phyloP scores from a whole-genome alignment of 2,329 filamentous ascomycete genomes.

The Hortaea sp. region DNA sequence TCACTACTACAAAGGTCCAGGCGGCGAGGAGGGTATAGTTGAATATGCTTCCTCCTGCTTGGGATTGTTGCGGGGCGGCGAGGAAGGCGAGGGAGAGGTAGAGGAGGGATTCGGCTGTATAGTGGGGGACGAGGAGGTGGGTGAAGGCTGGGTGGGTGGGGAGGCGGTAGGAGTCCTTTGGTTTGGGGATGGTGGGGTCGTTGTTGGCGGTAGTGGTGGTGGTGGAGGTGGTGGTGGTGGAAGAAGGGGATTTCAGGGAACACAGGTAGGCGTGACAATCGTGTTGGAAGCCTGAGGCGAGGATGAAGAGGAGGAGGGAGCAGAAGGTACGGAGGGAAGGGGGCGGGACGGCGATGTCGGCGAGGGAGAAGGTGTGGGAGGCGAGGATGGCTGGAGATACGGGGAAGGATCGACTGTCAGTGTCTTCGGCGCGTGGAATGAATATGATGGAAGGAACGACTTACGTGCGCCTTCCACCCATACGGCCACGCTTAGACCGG shows the following conservation, averaged over 20 bases:
- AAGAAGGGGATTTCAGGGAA: slow-evolving; percentile 21
- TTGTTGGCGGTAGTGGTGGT: neutral
- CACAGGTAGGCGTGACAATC: slow-evolving; percentile 41
- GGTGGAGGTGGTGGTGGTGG: slow-evolving; percentile 1
- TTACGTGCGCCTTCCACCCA: slow-evolving; percentile 76
- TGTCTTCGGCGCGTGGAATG: slow-evolving; percentile 6
- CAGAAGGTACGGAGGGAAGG: slow-evolving; percentile 44
- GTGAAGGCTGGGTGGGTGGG: slow-evolving; percentile 64
- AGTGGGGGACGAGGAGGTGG: slow-evolving; percentile 74
- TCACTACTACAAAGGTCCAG: slow-evolving; percentile 62
- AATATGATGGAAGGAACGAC: slow-evolving; percentile 19
- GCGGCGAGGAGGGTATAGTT: slow-evolving; percentile 67
- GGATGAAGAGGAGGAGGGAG: slow-evolving; percentile 54
- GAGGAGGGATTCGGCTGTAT: slow-evolving; percentile 76
- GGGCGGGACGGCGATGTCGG: slow-evolving; percentile 29
- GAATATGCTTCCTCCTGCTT: slow-evolving; percentile 31
- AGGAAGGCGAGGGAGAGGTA: slow-evolving; percentile 70
- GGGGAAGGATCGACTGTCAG: neutral
- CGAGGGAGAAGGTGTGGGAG: slow-evolving; percentile 24
- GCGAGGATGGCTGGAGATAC: slow-evolving; percentile 11
- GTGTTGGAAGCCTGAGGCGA: slow-evolving; percentile 65
- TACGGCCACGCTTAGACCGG: slow-evolving; percentile 59
- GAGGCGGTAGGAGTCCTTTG: slow-evolving; percentile 60
- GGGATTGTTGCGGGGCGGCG: slow-evolving; percentile 49
- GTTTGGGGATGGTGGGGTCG: slow-evolving; percentile 1